Percentiles rank a stretch among this genome's conserved stretches.
Conservation (phyloP, 192 early-diverging fungal species). For the Dissophora ornata region DNA sequence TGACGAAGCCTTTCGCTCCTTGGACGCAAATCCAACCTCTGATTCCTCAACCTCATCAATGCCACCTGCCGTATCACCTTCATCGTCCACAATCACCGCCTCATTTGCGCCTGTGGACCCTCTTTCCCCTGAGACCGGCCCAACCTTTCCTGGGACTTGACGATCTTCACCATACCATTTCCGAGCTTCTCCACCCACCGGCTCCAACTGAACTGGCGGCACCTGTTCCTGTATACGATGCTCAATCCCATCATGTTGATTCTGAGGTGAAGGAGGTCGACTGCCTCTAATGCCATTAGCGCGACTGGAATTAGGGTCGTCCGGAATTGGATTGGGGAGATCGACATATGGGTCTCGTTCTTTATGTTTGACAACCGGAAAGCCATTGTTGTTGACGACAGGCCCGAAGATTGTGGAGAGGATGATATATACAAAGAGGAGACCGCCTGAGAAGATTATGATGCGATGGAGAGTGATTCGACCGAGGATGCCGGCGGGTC, state of each 20-base stretch:
- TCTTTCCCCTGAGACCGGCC: not conserved
- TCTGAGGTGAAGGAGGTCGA: not conserved
- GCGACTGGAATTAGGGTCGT: not conserved
- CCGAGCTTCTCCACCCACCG: not conserved
- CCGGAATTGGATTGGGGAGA: not conserved
- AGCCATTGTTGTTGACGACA: not conserved
- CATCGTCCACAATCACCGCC: conserved; percentile 15
- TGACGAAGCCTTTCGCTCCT: conserved; percentile 26
- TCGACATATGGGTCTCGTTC: conserved; percentile 29
- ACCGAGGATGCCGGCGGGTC: conserved; percentile 8
- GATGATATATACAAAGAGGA: conserved; percentile 48
- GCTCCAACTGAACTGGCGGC: not conserved
- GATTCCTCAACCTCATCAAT: not conserved
- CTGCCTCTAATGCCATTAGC: not conserved
- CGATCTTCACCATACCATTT: not conserved
- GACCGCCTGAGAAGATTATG: conserved; percentile 19
- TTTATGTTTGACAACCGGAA: conserved; percentile 7
- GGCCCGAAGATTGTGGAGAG: conserved; percentile 25
- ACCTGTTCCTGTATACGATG: not conserved
- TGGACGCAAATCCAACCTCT: conserved; percentile 1
- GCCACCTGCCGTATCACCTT: not conserved
- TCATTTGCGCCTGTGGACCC: no score
- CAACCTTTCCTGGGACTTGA: not conserved
- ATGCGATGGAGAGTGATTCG: conserved; percentile 27
- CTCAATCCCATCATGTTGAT: not conserved